These are phyloP conservation scores for Starmerella apis DNA, from an alignment of 805 yeast species.

Conservation along the genomic window DNA sequence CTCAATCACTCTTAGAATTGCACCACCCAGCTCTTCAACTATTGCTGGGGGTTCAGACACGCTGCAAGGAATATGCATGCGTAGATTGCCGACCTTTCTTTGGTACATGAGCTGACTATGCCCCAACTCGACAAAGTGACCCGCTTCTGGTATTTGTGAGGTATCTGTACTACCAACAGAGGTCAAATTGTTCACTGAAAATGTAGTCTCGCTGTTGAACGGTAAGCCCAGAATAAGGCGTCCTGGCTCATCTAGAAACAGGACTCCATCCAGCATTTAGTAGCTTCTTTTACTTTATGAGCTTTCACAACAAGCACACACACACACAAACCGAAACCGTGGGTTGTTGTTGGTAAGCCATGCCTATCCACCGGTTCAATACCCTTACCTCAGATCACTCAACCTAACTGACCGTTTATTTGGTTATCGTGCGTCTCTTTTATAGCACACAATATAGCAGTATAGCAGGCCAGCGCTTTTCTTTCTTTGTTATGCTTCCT, in stretches of 20 bases:
- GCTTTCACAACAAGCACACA: too few species aligned
- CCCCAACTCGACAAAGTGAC: not conserved
- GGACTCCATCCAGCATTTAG: slow-evolving; percentile 8
- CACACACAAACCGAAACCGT: too few species aligned
- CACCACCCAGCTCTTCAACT: slow-evolving; percentile 45
- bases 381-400: not conserved
- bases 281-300: not conserved
- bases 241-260: slow-evolving; percentile 4
- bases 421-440: too few species aligned
- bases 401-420: not conserved
- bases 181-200: not conserved
- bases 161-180: not conserved
- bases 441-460: too few species aligned
- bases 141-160: not conserved
- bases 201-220: slow-evolving; percentile 1
- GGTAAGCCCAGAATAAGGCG: not conserved
- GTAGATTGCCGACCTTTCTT: slow-evolving; percentile 25
- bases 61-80: slow-evolving; percentile 29
- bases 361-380: not conserved
- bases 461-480: too few species aligned
- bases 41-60: slow-evolving; percentile 39
- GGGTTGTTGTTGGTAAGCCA: not conserved
- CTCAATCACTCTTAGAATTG: slow-evolving; percentile 42
- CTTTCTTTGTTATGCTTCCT: too few species aligned
- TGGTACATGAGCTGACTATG: slow-evolving; percentile 27